phyloP scores from a whole-genome alignment of 176 grass and related monocot species.

The Thalia dealbata region DNA sequence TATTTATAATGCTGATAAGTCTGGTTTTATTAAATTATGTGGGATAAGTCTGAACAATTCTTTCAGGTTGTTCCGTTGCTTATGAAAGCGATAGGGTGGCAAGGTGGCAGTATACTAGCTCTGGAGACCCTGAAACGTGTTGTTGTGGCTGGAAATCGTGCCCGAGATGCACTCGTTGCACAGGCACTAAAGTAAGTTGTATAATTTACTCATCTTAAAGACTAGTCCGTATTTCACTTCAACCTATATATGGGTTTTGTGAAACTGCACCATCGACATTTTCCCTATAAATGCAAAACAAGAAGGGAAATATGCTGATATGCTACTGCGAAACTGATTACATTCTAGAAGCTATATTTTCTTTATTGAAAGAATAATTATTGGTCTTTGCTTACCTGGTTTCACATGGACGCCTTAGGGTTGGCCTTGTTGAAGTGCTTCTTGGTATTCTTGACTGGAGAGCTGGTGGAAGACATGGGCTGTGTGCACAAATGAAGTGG shows the following conservation, averaged over 20 bases:
- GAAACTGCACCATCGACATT: neutral
- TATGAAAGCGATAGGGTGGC: slow-evolving; percentile 99
- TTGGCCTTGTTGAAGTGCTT: slow-evolving; percentile 85
- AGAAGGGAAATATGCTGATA: neutral
- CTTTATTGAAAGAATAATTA: neutral
- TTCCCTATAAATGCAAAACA: neutral
- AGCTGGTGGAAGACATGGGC: slow-evolving; percentile 82
- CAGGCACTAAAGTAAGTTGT: slow-evolving; percentile 86
- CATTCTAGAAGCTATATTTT: neutral
- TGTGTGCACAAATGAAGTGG: slow-evolving; percentile 97
- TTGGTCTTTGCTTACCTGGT: neutral
- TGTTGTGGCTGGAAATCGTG: slow-evolving; percentile 92
- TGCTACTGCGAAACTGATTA: neutral
- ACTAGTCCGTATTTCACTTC: neutral
- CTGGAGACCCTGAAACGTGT: slow-evolving; percentile 97
- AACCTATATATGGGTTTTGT: neutral
- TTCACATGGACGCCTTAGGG: slow-evolving; percentile 37
- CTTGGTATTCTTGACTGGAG: slow-evolving; percentile 98
- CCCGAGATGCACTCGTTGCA: slow-evolving; percentile 93
- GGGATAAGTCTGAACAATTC: neutral
- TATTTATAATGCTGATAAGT: too few relatives aligned
- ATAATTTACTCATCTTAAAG: neutral
- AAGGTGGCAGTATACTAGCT: slow-evolving; percentile 90
- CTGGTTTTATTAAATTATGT: neutral
- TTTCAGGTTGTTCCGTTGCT: slow-evolving; percentile 91